Evolutionary conservation across 768 basidiomycete genomes (phyloP), one percentile per base, ranked within the genome.

Genomic region (Gymnopilus dilepis): DNA sequence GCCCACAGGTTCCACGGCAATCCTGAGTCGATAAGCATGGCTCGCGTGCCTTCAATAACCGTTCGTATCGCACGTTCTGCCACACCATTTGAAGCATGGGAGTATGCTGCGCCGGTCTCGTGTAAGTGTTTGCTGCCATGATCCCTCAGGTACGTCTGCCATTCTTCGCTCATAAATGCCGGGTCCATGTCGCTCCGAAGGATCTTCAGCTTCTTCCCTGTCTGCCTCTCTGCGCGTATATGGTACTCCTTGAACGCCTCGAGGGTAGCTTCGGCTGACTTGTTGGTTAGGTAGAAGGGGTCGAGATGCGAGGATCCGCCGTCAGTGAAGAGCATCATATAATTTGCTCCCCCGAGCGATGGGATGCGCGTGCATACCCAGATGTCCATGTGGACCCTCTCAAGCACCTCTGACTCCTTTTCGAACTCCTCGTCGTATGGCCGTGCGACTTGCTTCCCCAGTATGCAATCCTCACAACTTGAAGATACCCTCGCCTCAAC

Each of bases 401-500:
- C 65, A 0, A 71, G 65, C 0, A 62, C 38, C 4, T 68, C 61
- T 0, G 24, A 60, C 52, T 72, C 69, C 6, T 57, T 65, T 1
- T 21, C 34, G 0, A 67, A 58, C 3, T 37, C 60, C 6, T 63
- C 65, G 33, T 74, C 68, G 34, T 68, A 76, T 19, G 69, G 73
- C 6, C 64, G 40, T 0, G 24, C 4, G 0, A 61, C 56, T 11
- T 72, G 69, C 53, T 73, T 70, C 15, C 69, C 67, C 33, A 67
- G 68, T 0, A 73, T 64, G 59, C 75, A 75, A 45, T 70, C 68
- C n/a, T 73, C 61, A 42, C 73, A 74, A n/a, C n/a, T n/a, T n/a
- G n/a, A n/a, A 7, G 56, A 5, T 0, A 68, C 65, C 1, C 21
- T n/a, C 15, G 28, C 37, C 11, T 61, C 8, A 2, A 61, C 5